Base-by-base conservation (phyloP, 768 basidiomycete genomes). In the Mycena venus region DNA sequence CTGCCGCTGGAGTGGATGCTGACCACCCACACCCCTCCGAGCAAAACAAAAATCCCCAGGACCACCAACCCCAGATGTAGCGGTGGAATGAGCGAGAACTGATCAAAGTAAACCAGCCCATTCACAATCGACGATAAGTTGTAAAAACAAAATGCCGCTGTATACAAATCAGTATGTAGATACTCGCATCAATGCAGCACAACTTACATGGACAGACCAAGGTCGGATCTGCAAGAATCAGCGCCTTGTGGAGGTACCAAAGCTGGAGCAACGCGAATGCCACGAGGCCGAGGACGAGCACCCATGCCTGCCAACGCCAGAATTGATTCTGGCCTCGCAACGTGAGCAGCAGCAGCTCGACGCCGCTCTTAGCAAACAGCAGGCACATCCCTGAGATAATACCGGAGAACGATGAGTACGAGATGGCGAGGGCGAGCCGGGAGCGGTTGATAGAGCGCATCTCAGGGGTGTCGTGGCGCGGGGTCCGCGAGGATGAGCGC, bases 141-240 rank as follows among this genome's bases (percentile, higher is more conserved):
- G 85, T 98, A 99, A 82, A 96, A 96, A 82, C 96, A 98, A 84
- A 98, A 99, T 7, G 96, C 96, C 80, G 96, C 92, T 91, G 77
- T 29, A 65, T 72, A 79, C 71, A 69, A n/a, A 70, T 14, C n/a
- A 4, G 12, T 23, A 21, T 82, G n/a, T 47, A 76, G 72, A 27
- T 74, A 68, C 11, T 78, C 36, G 7, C 47, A 25, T 32, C 47
- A 78, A 73, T 44, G 71, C 72, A 29, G 1, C n/a, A 4, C 61
- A 12, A 89, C 94, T 84, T 80, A 94, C 94, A 89, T 60, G 96
- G 96, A 81, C 95, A 96, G 36, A 97, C 94, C 59, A 96, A 83
- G 0, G 94, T 96, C 1, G 96, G 96, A 80, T 95, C 92, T 12
- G 94, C 95, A 40, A 97, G 86, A 27, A 94, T 87, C 61, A 98